These are phyloP conservation scores for Solanum boliviense DNA, from an alignment of 257 asterid genomes.

Conservation along the genomic window DNA sequence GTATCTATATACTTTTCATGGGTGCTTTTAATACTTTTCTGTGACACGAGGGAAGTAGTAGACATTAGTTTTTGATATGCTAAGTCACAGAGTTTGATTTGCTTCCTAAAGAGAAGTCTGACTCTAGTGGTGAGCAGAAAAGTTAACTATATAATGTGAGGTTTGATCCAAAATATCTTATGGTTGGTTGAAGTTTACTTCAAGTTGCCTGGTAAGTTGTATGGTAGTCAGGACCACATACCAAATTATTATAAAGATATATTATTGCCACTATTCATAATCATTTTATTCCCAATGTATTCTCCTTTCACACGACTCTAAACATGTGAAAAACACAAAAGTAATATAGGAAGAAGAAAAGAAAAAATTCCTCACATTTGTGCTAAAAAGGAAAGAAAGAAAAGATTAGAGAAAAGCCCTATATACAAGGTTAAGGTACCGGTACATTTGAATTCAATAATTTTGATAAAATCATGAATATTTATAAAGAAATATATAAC, in stretches of 20 bases:
- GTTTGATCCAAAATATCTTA: neutral
- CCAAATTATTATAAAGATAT: slow-evolving; percentile 3
- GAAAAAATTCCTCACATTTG: neutral
- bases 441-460: neutral
- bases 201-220: neutral
- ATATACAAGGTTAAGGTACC: neutral
- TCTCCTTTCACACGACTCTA: slow-evolving; percentile 36
- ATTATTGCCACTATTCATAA: slow-evolving; percentile 12
- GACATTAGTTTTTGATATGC: neutral
- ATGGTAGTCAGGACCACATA: neutral
- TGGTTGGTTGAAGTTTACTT: neutral
- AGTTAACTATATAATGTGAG: neutral
- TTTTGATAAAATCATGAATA: too few species aligned
- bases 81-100: neutral
- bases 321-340: neutral
- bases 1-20: neutral
- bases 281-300: slow-evolving; percentile 19
- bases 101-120: neutral
- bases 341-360: neutral
- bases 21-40: neutral
- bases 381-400: neutral
- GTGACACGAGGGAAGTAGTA: neutral
- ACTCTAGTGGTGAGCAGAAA: neutral
- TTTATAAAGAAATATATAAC: too few species aligned
- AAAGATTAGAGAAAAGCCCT: neutral